Evolutionary conservation across 305 asterid genomes (phyloP).

Genomic region (Fraxinus ornus): DNA sequence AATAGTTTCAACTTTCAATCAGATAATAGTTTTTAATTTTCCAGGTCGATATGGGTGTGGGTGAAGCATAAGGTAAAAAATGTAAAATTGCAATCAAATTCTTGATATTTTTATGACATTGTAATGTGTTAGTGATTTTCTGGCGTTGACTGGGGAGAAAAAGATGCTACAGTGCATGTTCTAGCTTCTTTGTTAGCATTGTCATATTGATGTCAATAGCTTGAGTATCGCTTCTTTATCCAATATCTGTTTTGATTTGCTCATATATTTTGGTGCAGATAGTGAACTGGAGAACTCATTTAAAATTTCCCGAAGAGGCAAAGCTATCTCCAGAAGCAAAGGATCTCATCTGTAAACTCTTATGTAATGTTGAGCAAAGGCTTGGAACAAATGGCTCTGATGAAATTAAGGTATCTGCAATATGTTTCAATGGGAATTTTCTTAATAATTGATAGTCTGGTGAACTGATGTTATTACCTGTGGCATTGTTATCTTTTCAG

Average conservation of each 20-base stretch:
- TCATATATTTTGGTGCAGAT: slow-evolving; percentile 50
- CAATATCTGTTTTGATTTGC: not conserved
- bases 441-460: slow-evolving; percentile 1
- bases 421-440: slow-evolving; percentile 16
- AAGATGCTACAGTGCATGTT: not conserved
- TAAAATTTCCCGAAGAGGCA: slow-evolving; percentile 92
- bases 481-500: slow-evolving; percentile 39
- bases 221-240: not conserved
- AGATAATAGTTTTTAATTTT: not conserved
- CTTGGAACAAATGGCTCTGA: slow-evolving; percentile 84
- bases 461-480: slow-evolving; percentile 15
- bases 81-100: not conserved
- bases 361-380: slow-evolving; percentile 90
- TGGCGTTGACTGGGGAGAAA: not conserved
- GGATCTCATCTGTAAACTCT: slow-evolving; percentile 81
- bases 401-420: slow-evolving; percentile 66
- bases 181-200: not conserved
- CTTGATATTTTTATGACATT: not conserved
- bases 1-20: not conserved
- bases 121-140: not conserved
- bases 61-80: not conserved
- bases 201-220: slow-evolving; percentile 3
- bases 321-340: slow-evolving; percentile 79
- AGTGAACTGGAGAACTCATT: slow-evolving; percentile 86
- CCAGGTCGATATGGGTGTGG: not conserved